A percentile compares a stretch with the other conserved stretches of the same genome.
These are phyloP conservation scores for Xylaria digitata DNA, from an alignment of 2,329 filamentous ascomycete species.

Conservation along the genomic window DNA sequence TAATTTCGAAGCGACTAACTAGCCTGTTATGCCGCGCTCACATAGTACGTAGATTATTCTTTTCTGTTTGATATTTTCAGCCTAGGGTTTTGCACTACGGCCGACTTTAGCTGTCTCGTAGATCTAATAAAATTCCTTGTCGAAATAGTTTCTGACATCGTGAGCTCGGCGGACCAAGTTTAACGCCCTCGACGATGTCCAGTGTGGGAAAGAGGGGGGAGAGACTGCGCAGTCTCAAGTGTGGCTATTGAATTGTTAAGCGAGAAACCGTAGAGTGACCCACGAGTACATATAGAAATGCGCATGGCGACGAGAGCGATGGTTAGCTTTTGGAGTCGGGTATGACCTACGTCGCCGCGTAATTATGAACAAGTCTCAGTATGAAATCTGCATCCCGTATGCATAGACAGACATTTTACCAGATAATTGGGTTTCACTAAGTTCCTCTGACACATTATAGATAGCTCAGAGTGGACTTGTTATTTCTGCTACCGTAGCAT, in stretches of 20 bases:
- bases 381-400: neutral
- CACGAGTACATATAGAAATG: too few relatives aligned
- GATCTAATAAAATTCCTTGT: neutral
- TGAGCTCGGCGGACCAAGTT: neutral
- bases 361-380: neutral
- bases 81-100: slow-evolving; percentile 6
- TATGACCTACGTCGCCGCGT: neutral
- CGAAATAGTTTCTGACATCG: neutral
- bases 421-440: neutral
- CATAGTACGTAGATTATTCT: neutral
- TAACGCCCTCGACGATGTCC: neutral
- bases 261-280: neutral
- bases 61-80: neutral
- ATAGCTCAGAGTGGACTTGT: neutral
- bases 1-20: neutral
- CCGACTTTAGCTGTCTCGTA: neutral
- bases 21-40: neutral
- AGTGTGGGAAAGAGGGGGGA: neutral
- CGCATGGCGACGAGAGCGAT: too few relatives aligned
- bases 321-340: neutral
- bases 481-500: slow-evolving; percentile 10
- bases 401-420: neutral
- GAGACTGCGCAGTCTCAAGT: neutral
- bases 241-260: neutral
- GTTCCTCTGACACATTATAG: neutral